Base-by-base conservation (phyloP, 345 rosid species). In the Atalantia buxifolia region DNA sequence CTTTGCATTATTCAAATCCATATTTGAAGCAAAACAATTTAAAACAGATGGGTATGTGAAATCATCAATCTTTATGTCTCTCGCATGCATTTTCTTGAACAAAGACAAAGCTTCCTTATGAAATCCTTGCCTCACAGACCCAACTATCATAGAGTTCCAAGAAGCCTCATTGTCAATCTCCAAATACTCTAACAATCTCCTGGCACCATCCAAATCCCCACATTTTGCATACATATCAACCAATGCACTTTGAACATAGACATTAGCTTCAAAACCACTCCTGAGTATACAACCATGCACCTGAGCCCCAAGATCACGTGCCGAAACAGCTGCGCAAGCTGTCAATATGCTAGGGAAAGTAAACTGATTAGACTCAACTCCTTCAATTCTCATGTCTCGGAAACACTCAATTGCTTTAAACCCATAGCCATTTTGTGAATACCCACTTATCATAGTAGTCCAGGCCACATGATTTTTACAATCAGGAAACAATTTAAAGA, bases 401-500 rank as follows among this genome's bases (percentile, higher is more conserved):
- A 92, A 92, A 81, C 87, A 90, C 79, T 85, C 79, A 4, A 92
- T 87, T 8, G 98, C 98, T 84, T 84, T 83, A 40, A 71, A 81
- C 25, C 88, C 86, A 50, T 84, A 84, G 2, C 92, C 94, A 76
- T 89, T 89, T 73, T 83, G 84, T 60, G 92, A 85, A 83, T 91
- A 95, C 0, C 93, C 98, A 2, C 95, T 85, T 69, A 95, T 83
- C 96, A 95, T 93, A 7, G 97, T 93, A 30, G 96, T 92, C 99
- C 99, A 93, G 5, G 91, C 84, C 8, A 92, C 98, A 72, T 84
- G 87, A 79, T 85, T 90, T 77, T 79, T 87, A 65, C 75, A 77
- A 66, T 84, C 82, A 16, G 77, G 72, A 83, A 87, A 85, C 22
- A 55, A 85, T 60, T 4, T 33, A 64, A 95, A 95, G 56, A 95